These are phyloP conservation scores for Mercurialis annua DNA, from an alignment of 345 rosid genomes.

Conservation along the genomic window DNA sequence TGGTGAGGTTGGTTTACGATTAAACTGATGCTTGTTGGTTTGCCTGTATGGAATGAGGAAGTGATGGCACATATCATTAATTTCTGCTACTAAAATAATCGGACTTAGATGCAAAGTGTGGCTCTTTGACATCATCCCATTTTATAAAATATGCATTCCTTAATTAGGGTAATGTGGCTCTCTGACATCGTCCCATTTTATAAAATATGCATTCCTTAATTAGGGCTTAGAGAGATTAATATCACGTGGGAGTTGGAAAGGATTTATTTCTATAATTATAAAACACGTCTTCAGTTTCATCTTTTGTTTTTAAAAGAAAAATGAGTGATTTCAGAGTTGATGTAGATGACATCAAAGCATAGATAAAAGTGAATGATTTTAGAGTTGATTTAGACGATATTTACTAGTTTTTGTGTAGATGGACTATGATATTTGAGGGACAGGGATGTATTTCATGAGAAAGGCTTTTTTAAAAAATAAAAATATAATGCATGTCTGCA, in stretches of 20 bases:
- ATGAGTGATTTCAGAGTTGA: background rate
- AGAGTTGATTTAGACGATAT: no score
- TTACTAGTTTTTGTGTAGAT: no score
- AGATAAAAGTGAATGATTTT: no score
- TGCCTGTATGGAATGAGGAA: background rate
- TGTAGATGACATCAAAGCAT: background rate
- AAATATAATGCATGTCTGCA: background rate
- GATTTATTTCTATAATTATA: background rate
- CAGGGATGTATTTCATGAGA: constrained; percentile 1
- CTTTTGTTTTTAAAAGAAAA: background rate
- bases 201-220: no score
- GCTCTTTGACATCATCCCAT: background rate
- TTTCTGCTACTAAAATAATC: background rate
- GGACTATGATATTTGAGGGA: no score
- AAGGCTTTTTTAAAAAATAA: no score
- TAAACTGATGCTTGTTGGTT: background rate
- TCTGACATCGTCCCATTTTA: background rate
- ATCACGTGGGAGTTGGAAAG: background rate
- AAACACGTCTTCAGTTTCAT: background rate
- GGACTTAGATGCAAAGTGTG: background rate
- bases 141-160: background rate
- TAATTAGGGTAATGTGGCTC: background rate
- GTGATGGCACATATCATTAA: background rate
- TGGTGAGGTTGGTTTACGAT: background rate
- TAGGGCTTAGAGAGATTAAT: background rate